Evolutionary conservation across 1,284 basidiomycete species (phyloP).

Genomic region (Cryptococcus sp.): DNA sequence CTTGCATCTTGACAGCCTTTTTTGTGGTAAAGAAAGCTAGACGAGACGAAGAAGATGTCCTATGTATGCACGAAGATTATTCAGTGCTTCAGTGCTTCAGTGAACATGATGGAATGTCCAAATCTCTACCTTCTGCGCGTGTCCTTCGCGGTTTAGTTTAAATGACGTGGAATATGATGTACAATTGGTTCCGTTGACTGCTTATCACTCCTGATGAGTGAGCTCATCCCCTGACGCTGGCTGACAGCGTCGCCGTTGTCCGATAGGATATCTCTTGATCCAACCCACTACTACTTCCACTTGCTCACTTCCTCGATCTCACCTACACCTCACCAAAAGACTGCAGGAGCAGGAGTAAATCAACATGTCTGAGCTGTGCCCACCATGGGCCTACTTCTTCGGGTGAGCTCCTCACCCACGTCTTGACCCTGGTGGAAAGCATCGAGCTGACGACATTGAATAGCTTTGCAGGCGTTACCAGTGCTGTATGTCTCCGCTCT

Average conservation of each 20-base stretch:
- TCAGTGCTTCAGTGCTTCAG: conserved; percentile 1
- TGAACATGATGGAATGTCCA: conserved; percentile 7
- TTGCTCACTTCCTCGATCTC: not conserved
- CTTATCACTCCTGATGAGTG: no score
- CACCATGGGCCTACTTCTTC: conserved; percentile 54
- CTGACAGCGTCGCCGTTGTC: no score
- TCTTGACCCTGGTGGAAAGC: no score
- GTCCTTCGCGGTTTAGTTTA: not conserved
- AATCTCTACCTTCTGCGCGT: not conserved
- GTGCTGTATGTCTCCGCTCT: conserved; percentile 35
- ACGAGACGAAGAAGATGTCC: conserved; percentile 1
- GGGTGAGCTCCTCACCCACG: no score
- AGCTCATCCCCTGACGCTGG: no score
- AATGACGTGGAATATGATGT: conserved; percentile 14
- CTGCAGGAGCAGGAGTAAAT: not conserved
- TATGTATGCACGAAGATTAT: not conserved
- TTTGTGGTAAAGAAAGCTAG: not conserved
- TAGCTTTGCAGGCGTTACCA: conserved; percentile 50
- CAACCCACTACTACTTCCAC: not conserved
- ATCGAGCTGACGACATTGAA: conserved; percentile 12
- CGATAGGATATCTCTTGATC: no score
- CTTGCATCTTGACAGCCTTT: conserved; percentile 38
- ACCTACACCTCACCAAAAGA: not conserved
- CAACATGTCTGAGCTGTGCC: conserved; percentile 51
- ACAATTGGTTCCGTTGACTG: conserved; percentile 3